Conservation (phyloP, 257 asterid species). For the Sherardia arvensis region DNA sequence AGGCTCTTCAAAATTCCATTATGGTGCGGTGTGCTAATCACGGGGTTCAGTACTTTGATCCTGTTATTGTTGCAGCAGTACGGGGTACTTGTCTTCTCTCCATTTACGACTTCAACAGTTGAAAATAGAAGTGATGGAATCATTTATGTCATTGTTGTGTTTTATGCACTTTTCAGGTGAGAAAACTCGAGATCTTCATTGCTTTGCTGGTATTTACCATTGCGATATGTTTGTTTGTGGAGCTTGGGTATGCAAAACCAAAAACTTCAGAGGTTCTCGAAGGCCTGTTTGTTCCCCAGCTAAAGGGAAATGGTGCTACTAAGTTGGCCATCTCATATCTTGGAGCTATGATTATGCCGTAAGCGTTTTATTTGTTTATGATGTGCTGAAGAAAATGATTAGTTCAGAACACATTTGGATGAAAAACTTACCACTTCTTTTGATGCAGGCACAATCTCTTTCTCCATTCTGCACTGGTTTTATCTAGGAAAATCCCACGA, state of each 20-base stretch:
- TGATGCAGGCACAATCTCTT: constrained; percentile 84
- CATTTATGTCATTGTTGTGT: too few species aligned
- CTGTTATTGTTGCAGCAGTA: constrained; percentile 83
- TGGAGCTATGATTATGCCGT: constrained; percentile 99
- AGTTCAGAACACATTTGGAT: not conserved
- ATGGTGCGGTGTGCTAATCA: constrained; percentile 92
- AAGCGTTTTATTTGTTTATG: constrained; percentile 25
- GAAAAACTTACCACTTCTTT: not conserved
- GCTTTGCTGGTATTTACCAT: constrained; percentile 72
- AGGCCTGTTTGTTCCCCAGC: constrained; percentile 86
- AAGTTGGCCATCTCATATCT: constrained; percentile 84
- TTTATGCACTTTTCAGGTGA: constrained; percentile 63
- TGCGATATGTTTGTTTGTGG: constrained; percentile 78
- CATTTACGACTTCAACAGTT: not conserved
- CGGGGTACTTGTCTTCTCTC: constrained; percentile 54
- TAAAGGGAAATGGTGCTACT: constrained; percentile 83
- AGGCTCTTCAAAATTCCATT: constrained; percentile 87
- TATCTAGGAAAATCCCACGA: constrained; percentile 89
- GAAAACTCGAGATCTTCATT: constrained; percentile 80
- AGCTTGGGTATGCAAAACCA: constrained; percentile 81
- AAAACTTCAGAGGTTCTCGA: constrained; percentile 47
- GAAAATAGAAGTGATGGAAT: not conserved
- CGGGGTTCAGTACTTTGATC: constrained; percentile 83
- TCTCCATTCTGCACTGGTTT: constrained; percentile 94
- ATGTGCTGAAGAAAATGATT: too few species aligned